Evolutionary conservation across 768 basidiomycete genomes (phyloP).

Genomic region (Russula virescens): DNA sequence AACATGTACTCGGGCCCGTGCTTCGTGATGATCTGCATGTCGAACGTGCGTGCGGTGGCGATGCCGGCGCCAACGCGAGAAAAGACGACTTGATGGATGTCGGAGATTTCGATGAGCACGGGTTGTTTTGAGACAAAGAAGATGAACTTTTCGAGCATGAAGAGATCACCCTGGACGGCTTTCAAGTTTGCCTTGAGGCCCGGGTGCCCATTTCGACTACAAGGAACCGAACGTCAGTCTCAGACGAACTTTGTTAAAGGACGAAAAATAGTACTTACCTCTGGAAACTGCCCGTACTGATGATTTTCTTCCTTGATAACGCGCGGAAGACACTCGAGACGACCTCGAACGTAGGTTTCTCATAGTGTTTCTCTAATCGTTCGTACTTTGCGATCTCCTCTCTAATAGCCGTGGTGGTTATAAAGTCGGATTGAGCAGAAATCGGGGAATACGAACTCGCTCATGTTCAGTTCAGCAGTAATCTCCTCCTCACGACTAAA

Average conservation of each 20-base stretch:
- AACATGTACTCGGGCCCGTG: conserved; percentile 83
- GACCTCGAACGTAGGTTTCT: conserved; percentile 92
- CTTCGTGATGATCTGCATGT: conserved; percentile 84
- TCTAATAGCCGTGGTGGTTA: conserved; percentile 33
- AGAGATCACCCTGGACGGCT: conserved; percentile 93
- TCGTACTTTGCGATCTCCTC: conserved; percentile 77
- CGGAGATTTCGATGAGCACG: conserved; percentile 79
- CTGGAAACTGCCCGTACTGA: conserved; percentile 79
- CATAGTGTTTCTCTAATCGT: conserved; percentile 87
- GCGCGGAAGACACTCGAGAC: conserved; percentile 92
- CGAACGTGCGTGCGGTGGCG: conserved; percentile 87
- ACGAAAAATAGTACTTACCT: conserved; percentile 44
- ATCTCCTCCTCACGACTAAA: conserved; percentile 97
- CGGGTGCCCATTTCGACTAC: conserved; percentile 80
- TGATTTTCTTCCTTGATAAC: conserved; percentile 85
- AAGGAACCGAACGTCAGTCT: conserved; percentile 6
- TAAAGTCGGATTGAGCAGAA: conserved; percentile 5
- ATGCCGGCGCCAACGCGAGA: conserved; percentile 88
- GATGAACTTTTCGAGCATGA: conserved; percentile 95
- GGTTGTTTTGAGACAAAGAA: conserved; percentile 98
- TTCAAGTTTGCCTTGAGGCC: conserved; percentile 99
- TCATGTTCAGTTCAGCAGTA: conserved; percentile 89
- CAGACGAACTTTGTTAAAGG: not conserved
- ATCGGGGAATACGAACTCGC: conserved; percentile 55
- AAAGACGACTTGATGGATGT: conserved; percentile 87